A percentile compares a stretch with the other conserved stretches of the same genome.
phyloP scores from a whole-genome alignment of 495 filamentous ascomycete genomes.

The Podospora fimiseda region DNA sequence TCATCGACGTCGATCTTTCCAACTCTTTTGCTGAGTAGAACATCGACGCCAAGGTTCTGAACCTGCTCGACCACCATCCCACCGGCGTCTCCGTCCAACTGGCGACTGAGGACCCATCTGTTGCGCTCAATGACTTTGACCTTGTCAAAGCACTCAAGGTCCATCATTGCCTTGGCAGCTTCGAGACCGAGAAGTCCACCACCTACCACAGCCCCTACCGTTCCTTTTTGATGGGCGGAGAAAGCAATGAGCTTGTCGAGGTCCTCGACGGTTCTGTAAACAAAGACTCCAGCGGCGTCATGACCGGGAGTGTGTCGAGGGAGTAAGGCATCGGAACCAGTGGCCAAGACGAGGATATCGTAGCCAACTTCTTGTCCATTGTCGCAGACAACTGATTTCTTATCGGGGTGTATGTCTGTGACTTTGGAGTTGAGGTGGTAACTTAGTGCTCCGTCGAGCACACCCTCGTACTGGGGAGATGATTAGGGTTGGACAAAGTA shows the following conservation, averaged over 20 bases:
- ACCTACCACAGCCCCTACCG: conserved; percentile 76
- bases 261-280: conserved; percentile 89
- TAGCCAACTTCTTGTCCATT: conserved; percentile 67
- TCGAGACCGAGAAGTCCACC: conserved; percentile 86
- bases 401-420: conserved; percentile 56
- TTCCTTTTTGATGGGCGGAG: conserved; percentile 57
- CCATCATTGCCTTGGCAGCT: conserved; percentile 93
- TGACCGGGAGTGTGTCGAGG: conserved; percentile 76
- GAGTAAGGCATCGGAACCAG: conserved; percentile 83
- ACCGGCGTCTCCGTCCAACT: conserved; percentile 82
- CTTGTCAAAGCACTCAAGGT: conserved; percentile 67
- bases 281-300: conserved; percentile 83
- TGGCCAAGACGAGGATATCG: conserved; percentile 85
- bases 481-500: not conserved
- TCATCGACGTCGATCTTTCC: conserved; percentile 62
- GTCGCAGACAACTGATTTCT: conserved; percentile 65
- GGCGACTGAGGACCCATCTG: conserved; percentile 79
- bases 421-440: conserved; percentile 83
- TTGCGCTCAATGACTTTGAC: conserved; percentile 88
- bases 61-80: conserved; percentile 81
- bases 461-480: conserved; percentile 27
- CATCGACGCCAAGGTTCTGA: conserved; percentile 71
- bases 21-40: conserved; percentile 74
- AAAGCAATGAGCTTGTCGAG: conserved; percentile 76
- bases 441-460: conserved; percentile 60